Conservation (phyloP, 2,329 filamentous ascomycete genomes). For the Leptographium wingfieldii region DNA sequence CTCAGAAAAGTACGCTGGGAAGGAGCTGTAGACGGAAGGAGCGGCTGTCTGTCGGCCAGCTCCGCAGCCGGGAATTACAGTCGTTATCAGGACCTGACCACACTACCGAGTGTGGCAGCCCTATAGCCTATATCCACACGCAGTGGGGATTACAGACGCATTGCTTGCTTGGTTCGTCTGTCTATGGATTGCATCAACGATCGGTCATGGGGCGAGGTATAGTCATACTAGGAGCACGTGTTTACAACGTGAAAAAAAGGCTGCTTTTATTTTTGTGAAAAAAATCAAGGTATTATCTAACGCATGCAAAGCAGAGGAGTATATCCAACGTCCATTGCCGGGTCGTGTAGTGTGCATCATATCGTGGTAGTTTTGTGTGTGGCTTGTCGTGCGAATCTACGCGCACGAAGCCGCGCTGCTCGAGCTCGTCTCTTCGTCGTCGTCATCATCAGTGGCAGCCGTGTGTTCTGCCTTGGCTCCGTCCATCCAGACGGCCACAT, state of each 20-base stretch:
- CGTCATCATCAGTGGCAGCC: neutral
- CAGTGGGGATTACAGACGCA: no score
- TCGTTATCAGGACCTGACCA: neutral
- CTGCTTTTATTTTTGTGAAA: neutral
- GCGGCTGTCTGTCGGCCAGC: neutral
- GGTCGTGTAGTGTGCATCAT: neutral
- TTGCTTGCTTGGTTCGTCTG: no score
- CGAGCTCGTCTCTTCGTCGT: neutral
- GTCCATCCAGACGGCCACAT: constrained; percentile 27
- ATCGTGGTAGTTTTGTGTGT: neutral
- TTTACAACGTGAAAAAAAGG: neutral
- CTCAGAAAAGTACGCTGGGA: neutral
- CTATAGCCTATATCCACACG: neutral
- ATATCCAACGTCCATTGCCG: neutral
- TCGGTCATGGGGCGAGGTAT: no score
- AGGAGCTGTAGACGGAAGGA: neutral
- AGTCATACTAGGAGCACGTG: no score
- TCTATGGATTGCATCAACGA: no score
- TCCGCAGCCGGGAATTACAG: neutral
- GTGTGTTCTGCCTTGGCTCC: neutral
- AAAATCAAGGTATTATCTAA: neutral
- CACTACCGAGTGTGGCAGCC: neutral
- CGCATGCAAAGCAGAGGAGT: neutral
- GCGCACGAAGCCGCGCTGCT: neutral
- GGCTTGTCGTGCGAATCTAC: neutral